Conservation (phyloP, 2,329 filamentous ascomycete genomes). For the Cladosporium sp. region DNA sequence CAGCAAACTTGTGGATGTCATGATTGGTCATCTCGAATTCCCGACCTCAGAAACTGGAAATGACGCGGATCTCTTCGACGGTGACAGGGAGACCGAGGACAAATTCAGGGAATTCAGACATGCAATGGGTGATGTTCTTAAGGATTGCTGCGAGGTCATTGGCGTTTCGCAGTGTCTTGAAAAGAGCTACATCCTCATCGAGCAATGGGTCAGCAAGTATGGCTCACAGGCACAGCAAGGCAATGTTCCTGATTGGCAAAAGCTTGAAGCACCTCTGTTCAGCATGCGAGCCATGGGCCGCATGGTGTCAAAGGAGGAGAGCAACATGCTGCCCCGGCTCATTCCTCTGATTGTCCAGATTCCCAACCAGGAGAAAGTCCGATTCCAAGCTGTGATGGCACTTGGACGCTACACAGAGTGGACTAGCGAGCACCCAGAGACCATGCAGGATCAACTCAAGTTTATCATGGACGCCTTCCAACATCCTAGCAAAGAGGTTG, state of each 20-base stretch:
- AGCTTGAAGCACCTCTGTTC: constrained; percentile 91
- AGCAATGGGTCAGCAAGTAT: constrained; percentile 81
- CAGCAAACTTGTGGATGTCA: constrained; percentile 84
- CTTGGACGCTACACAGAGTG: constrained; percentile 95
- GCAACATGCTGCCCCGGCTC: constrained; percentile 79
- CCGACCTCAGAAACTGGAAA: constrained; percentile 70
- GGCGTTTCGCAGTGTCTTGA: constrained; percentile 84
- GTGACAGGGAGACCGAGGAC: constrained; percentile 91
- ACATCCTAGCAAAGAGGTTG: constrained; percentile 82
- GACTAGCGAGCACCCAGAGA: constrained; percentile 91
- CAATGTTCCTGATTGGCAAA: constrained; percentile 89
- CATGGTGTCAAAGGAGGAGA: constrained; percentile 89
- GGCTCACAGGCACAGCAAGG: constrained; percentile 68
- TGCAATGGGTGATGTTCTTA: constrained; percentile 94
- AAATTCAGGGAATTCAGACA: constrained; percentile 96
- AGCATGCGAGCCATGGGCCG: constrained; percentile 93
- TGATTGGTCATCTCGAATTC: constrained; percentile 86
- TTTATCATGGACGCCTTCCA: constrained; percentile 94
- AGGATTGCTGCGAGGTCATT: constrained; percentile 95
- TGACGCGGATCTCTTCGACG: constrained; percentile 84
- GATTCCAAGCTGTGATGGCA: constrained; percentile 97
- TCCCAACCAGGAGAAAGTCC: constrained; percentile 93
- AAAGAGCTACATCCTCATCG: constrained; percentile 82
- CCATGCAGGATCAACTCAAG: constrained; percentile 85
- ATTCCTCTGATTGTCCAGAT: constrained; percentile 94